Percentiles rank a stretch among this genome's conserved stretches.
phyloP scores from a whole-genome alignment of 1,284 basidiomycete species.

The Leccinum pachyderme region DNA sequence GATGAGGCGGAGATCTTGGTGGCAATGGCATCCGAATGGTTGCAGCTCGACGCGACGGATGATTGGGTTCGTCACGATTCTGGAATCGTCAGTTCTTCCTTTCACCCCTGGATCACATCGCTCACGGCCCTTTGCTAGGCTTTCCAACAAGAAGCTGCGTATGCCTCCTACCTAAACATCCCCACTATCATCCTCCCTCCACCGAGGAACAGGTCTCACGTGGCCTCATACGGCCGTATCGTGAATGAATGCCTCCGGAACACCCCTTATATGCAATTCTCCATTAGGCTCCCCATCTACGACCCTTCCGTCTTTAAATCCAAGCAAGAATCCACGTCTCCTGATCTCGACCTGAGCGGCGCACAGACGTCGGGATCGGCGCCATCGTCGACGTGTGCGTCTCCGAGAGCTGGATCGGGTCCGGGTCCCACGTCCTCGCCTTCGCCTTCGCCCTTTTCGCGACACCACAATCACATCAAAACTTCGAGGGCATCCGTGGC shows the following conservation, averaged over 20 bases:
- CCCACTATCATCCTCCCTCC: conserved; percentile 87
- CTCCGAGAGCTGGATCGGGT: conserved; percentile 28
- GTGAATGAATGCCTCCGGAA: conserved; percentile 76
- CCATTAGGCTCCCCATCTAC: conserved; percentile 83
- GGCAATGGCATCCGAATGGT: conserved; percentile 87
- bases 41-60: conserved; percentile 91
- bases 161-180: conserved; percentile 90
- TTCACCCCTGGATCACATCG: conserved; percentile 2
- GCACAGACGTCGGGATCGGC: background rate
- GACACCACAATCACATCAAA: conserved; percentile 18
- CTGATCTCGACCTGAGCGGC: conserved; percentile 20
- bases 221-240: conserved; percentile 91
- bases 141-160: conserved; percentile 89
- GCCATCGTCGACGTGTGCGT: conserved; percentile 22
- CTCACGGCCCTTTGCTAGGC: conserved; percentile 54
- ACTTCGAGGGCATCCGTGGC: conserved; percentile 41
- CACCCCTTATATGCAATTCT: conserved; percentile 71
- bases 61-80: conserved; percentile 96
- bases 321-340: conserved; percentile 26
- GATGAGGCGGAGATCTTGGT: conserved; percentile 84
- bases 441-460: background rate
- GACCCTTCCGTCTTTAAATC: conserved; percentile 61
- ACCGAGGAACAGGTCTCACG: conserved; percentile 79
- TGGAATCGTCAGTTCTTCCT: conserved; percentile 72
- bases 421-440: background rate